phyloP scores from a whole-genome alignment of 441 rosid species.

The Arabidopsis hybrid region DNA sequence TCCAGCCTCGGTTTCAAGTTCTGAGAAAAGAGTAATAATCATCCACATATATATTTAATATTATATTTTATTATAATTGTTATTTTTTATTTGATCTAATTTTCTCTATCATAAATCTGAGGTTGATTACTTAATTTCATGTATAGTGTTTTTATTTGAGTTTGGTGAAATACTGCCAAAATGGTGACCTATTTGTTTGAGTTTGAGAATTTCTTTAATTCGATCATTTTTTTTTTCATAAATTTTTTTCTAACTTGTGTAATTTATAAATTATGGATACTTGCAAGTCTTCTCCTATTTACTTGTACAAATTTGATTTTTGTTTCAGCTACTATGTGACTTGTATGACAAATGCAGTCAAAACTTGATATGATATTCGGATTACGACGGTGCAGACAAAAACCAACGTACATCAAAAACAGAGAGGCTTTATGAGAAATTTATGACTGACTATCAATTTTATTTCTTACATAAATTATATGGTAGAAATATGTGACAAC shows the following conservation, averaged over 20 bases:
- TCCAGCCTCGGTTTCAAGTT: slow-evolving; percentile 85
- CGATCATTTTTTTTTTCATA: background rate
- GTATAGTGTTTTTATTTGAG: slow-evolving; percentile 44
- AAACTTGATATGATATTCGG: background rate
- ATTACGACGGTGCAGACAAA: background rate
- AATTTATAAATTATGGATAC: too few species aligned
- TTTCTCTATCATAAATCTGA: slow-evolving; percentile 43
- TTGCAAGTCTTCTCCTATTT: background rate
- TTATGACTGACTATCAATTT: background rate
- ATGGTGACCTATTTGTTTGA: slow-evolving; percentile 38
- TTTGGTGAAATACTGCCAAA: slow-evolving; percentile 42
- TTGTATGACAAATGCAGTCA: too few species aligned
- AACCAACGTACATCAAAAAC: background rate
- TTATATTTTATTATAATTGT: slow-evolving; percentile 5
- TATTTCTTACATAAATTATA: background rate
- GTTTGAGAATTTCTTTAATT: slow-evolving; percentile 31
- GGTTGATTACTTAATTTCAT: slow-evolving; percentile 40
- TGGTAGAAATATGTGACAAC: background rate
- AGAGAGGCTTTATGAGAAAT: background rate
- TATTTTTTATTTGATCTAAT: slow-evolving; percentile 26
- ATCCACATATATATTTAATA: slow-evolving; percentile 37
- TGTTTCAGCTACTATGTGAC: background rate
- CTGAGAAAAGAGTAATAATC: slow-evolving; percentile 46
- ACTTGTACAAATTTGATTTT: background rate
- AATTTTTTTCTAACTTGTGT: slow-evolving; percentile 6